Percentiles rank a stretch among this genome's conserved stretches.
These are phyloP conservation scores for Sclerotinia borealis DNA, from an alignment of 2,329 filamentous ascomycete species.

Conservation along the genomic window DNA sequence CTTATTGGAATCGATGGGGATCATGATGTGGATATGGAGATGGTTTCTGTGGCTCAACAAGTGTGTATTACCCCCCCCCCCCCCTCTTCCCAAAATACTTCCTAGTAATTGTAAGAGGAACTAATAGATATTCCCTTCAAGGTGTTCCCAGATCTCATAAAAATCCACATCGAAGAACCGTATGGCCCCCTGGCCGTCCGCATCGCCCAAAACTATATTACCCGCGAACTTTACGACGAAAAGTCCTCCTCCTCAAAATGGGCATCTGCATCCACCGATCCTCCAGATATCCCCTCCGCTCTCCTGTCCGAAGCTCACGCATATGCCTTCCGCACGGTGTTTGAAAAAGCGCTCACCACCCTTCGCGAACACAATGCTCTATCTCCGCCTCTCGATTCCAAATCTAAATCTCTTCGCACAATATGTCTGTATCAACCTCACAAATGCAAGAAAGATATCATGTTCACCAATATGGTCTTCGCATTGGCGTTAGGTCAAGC, in stretches of 20 bases:
- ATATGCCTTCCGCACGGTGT: constrained; percentile 15
- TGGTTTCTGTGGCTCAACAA: constrained; percentile 18
- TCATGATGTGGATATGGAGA: constrained; percentile 18
- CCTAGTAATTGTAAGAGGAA: not conserved
- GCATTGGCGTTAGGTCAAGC: constrained; percentile 32
- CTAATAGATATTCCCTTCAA: not conserved
- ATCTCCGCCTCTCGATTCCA: not conserved
- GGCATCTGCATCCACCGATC: not conserved
- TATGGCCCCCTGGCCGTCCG: constrained; percentile 16
- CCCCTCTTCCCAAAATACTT: not conserved
- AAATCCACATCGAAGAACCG: constrained; percentile 19
- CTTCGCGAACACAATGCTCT: constrained; percentile 15
- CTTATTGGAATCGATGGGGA: constrained; percentile 20
- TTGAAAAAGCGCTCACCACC: constrained; percentile 13
- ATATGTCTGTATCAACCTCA: constrained; percentile 35
- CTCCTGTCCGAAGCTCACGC: constrained; percentile 14
- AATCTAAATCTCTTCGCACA: constrained; percentile 2
- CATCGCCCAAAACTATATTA: constrained; percentile 16
- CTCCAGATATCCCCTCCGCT: constrained; percentile 5
- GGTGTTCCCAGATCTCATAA: constrained; percentile 17
- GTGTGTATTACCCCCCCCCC: not conserved
- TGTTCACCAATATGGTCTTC: constrained; percentile 36
- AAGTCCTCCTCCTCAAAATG: constrained; percentile 5
- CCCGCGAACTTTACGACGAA: constrained; percentile 12
- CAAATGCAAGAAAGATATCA: constrained; percentile 36